Percentiles rank a stretch among this genome's conserved stretches.
phyloP scores from a whole-genome alignment of 83 land plant genomes.

The Thuja plicata region DNA sequence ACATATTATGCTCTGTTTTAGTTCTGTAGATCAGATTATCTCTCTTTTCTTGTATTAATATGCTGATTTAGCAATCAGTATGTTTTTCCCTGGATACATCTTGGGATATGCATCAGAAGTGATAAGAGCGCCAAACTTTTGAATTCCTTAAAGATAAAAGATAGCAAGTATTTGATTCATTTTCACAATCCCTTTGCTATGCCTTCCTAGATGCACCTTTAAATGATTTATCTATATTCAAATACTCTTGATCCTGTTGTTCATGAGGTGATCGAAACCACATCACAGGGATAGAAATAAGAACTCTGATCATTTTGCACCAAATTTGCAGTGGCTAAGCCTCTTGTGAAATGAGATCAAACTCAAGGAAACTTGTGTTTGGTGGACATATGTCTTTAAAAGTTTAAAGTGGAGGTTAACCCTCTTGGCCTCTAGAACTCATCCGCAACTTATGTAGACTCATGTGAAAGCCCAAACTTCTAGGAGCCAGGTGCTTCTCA shows the following conservation, averaged over 20 bases:
- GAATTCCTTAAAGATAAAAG: not conserved
- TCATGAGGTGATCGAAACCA: not conserved
- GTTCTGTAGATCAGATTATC: not conserved
- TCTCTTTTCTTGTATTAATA: not conserved
- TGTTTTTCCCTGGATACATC: not conserved
- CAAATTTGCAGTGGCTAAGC: not conserved
- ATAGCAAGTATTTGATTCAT: not conserved
- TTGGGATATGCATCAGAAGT: not conserved
- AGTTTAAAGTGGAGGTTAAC: not conserved
- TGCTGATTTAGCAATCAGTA: not conserved
- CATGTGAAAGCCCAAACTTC: too few species aligned
- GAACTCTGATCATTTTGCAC: not conserved
- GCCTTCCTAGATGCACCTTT: not conserved
- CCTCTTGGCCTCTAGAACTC: not conserved
- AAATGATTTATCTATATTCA: not conserved
- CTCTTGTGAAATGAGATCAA: not conserved
- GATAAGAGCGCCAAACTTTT: not conserved
- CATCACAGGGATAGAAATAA: not conserved
- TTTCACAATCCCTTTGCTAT: not conserved
- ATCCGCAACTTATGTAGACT: too few species aligned
- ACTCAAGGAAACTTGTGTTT: not conserved
- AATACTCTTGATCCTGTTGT: not conserved
- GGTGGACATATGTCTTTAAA: not conserved
- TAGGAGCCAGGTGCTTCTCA: too few species aligned
- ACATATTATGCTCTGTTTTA: not conserved